These are phyloP conservation scores for Chamaenerion angustifolium DNA, from an alignment of 345 rosid species.

Conservation along the genomic window DNA sequence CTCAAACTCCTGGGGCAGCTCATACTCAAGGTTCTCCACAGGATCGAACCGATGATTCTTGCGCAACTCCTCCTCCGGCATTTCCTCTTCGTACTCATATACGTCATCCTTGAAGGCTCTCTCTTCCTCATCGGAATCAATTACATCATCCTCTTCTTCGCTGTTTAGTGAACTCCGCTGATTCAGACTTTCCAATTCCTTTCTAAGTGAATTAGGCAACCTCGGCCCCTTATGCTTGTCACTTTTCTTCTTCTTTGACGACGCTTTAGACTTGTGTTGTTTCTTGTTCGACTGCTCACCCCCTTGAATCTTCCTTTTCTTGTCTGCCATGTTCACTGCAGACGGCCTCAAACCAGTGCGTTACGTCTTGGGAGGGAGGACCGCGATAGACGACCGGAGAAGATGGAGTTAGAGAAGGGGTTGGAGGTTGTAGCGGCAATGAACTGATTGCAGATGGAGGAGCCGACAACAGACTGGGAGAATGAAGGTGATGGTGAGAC, in stretches of 20 bases:
- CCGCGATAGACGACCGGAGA: no score
- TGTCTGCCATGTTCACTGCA: no score
- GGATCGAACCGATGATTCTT: constrained; percentile 71
- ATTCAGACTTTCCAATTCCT: constrained; percentile 36
- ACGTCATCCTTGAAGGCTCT: constrained; percentile 16
- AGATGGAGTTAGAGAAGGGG: no score
- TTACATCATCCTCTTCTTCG: constrained; percentile 28
- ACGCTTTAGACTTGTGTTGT: no score
- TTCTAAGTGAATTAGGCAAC: constrained; percentile 48
- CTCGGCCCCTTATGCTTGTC: constrained; percentile 26
- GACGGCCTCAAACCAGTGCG: no score
- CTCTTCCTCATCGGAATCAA: constrained; percentile 30
- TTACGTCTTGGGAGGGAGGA: no score
- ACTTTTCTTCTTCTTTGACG: not conserved
- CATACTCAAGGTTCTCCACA: constrained; percentile 53
- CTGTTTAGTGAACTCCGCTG: constrained; percentile 6
- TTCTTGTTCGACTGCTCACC: no score
- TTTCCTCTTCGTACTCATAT: constrained; percentile 77
- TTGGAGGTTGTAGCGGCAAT: no score
- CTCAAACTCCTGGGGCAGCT: constrained; percentile 61
- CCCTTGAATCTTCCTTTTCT: no score
- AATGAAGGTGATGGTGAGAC: no score
- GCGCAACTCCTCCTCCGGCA: constrained; percentile 59
- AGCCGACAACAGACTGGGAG: no score
- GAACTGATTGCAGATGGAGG: no score